A percentile compares a stretch with the other conserved stretches of the same genome.
These are phyloP conservation scores for Pythium utonaiense DNA, from an alignment of 352 stramenopile genomes.

Conservation along the genomic window DNA sequence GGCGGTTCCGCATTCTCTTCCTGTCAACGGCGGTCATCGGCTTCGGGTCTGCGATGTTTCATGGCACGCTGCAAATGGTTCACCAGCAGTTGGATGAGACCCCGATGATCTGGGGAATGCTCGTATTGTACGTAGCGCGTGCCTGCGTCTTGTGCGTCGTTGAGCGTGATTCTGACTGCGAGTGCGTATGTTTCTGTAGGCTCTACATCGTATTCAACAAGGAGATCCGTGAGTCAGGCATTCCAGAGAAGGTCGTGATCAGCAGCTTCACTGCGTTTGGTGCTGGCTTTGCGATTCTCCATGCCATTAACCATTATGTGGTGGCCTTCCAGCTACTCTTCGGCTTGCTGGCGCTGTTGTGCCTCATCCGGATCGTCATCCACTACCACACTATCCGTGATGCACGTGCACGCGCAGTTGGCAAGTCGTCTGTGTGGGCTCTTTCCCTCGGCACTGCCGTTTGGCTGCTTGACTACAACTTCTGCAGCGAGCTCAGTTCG, in stretches of 20 bases:
- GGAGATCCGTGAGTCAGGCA: constrained; percentile 44
- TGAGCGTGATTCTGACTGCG: neutral
- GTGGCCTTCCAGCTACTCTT: constrained; percentile 73
- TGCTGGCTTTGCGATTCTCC: constrained; percentile 55
- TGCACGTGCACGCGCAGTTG: constrained; percentile 40
- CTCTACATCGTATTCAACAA: constrained; percentile 80
- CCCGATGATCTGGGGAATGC: constrained; percentile 80
- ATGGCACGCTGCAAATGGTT: constrained; percentile 78
- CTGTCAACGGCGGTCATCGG: constrained; percentile 75
- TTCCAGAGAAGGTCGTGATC: constrained; percentile 40
- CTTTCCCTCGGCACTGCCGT: constrained; percentile 58
- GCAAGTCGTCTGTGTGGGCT: constrained; percentile 49
- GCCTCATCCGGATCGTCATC: constrained; percentile 37
- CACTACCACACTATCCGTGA: constrained; percentile 56
- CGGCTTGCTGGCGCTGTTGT: constrained; percentile 41
- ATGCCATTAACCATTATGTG: constrained; percentile 74
- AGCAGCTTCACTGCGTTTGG: constrained; percentile 44
- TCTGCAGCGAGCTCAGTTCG: constrained; percentile 46
- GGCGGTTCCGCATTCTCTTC: constrained; percentile 69
- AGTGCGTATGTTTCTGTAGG: constrained; percentile 20
- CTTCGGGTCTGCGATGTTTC: constrained; percentile 83
- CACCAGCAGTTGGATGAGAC: constrained; percentile 82
- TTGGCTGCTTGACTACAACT: constrained; percentile 78
- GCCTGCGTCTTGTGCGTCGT: neutral
- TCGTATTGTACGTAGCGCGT: constrained; percentile 41